Percentiles rank a stretch among this genome's conserved stretches.
Evolutionary conservation across 768 basidiomycete species (phyloP).

Genomic region (Agaricus sinodeliciosus): DNA sequence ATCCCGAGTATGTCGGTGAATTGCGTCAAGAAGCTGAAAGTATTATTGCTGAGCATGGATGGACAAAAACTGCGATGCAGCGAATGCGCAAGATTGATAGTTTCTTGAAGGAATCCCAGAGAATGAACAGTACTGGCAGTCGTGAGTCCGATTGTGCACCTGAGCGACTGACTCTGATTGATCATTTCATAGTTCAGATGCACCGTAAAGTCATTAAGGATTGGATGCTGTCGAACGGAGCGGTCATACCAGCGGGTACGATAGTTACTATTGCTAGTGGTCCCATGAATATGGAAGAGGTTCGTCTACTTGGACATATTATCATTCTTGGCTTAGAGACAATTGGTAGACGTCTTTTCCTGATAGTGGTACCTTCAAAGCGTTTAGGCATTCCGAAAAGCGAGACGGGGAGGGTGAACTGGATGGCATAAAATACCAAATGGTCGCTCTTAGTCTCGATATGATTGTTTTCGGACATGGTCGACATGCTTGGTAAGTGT

Average conservation of each 20-base stretch:
- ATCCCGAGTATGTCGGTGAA: constrained; percentile 22
- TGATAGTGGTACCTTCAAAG: constrained; percentile 36
- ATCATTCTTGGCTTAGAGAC: not conserved
- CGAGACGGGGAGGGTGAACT: constrained; percentile 21
- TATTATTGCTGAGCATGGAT: constrained; percentile 24
- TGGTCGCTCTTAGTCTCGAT: constrained; percentile 22
- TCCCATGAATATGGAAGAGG: constrained; percentile 17
- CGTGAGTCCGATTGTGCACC: constrained; percentile 11
- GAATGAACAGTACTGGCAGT: constrained; percentile 22
- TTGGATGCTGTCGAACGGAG: constrained; percentile 24
- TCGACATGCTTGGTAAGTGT: constrained; percentile 24
- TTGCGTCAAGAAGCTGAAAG: constrained; percentile 27
- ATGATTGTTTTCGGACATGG: constrained; percentile 35
- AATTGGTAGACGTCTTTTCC: constrained; percentile 27
- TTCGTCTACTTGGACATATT: constrained; percentile 1
- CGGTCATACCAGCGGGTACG: constrained; percentile 20
- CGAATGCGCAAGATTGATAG: constrained; percentile 37
- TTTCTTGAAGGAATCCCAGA: constrained; percentile 35
- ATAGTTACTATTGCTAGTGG: constrained; percentile 18
- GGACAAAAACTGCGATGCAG: constrained; percentile 33
- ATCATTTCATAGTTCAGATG: constrained; percentile 15
- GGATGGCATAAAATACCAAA: constrained; percentile 27
- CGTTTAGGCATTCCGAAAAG: constrained; percentile 40
- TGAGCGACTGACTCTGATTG: not conserved
- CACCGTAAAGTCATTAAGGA: constrained; percentile 17